Evolutionary conservation across 257 asterid species (phyloP).

Genomic region (Henckelia pumila): DNA sequence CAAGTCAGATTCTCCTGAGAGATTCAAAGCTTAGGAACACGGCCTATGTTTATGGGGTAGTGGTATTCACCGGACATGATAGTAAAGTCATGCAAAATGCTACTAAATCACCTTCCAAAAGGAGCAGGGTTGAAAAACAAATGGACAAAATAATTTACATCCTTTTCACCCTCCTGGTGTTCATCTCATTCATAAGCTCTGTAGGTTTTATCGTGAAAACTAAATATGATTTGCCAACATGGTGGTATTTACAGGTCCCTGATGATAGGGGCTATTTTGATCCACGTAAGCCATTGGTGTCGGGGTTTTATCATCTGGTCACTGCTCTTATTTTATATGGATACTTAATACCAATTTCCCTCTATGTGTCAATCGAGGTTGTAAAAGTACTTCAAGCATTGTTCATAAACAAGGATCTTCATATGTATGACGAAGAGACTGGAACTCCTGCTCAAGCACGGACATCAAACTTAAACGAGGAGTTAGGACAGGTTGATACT

Average conservation of each 20-base stretch:
- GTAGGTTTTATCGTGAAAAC: constrained; percentile 73
- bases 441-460: constrained; percentile 97
- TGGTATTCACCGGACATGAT: constrained; percentile 81
- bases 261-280: constrained; percentile 49
- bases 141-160: constrained; percentile 90
- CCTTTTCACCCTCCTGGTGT: constrained; percentile 68
- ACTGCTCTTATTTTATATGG: constrained; percentile 94
- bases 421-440: constrained; percentile 85
- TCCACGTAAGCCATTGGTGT: constrained; percentile 54
- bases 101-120: constrained; percentile 87
- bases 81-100: constrained; percentile 95
- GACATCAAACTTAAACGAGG: constrained; percentile 91
- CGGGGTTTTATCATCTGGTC: constrained; percentile 73
- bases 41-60: constrained; percentile 76
- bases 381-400: constrained; percentile 92
- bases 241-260: constrained; percentile 85
- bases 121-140: constrained; percentile 85
- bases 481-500: constrained; percentile 88
- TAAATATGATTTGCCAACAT: constrained; percentile 59
- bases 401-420: constrained; percentile 78
- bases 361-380: constrained; percentile 86
- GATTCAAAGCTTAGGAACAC: constrained; percentile 97
- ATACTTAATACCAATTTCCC: constrained; percentile 91
- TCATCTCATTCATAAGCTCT: constrained; percentile 77
- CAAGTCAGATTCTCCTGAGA: constrained; percentile 84